phyloP scores from a whole-genome alignment of 2,329 filamentous ascomycete genomes.

The Venturia asperata region DNA sequence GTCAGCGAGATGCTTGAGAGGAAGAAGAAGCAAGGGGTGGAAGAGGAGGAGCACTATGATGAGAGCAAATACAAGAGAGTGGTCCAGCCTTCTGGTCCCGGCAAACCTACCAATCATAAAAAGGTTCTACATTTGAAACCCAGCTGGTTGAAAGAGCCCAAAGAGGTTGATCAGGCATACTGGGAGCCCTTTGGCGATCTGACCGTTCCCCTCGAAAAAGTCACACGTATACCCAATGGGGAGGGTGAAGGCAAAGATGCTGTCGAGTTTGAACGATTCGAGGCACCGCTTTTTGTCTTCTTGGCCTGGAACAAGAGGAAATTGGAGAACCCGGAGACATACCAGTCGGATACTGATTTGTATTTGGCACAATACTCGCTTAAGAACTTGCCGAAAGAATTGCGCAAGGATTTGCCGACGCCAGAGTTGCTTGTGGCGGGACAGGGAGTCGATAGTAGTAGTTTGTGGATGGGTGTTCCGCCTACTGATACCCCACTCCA shows the following conservation, averaged over 20 bases:
- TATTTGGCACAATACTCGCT: slow-evolving; percentile 84
- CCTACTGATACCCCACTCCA: slow-evolving; percentile 89
- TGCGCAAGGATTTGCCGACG: slow-evolving; percentile 60
- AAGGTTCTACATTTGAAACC: background rate
- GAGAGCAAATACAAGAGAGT: background rate
- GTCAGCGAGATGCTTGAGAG: too few species aligned
- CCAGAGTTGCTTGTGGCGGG: slow-evolving; percentile 51
- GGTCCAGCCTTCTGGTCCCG: background rate
- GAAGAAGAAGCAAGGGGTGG: background rate
- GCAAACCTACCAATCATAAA: background rate
- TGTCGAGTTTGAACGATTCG: slow-evolving; percentile 47
- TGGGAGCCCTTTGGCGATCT: slow-evolving; percentile 28
- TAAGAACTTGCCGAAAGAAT: slow-evolving; percentile 53
- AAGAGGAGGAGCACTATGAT: background rate
- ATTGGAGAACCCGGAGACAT: slow-evolving; percentile 24
- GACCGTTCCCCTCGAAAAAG: slow-evolving; percentile 51
- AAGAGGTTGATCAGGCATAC: slow-evolving; percentile 22
- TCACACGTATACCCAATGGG: slow-evolving; percentile 35
- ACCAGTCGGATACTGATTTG: slow-evolving; percentile 37
- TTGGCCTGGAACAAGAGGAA: slow-evolving; percentile 43
- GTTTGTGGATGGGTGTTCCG: slow-evolving; percentile 79
- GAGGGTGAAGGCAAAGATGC: slow-evolving; percentile 28
- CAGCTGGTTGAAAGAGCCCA: background rate
- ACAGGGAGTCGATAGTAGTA: slow-evolving; percentile 74
- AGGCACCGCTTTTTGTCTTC: slow-evolving; percentile 59